Evolutionary conservation across 164 flowering plant species (phyloP).

Genomic region (Chloranthus sessilifolius): DNA sequence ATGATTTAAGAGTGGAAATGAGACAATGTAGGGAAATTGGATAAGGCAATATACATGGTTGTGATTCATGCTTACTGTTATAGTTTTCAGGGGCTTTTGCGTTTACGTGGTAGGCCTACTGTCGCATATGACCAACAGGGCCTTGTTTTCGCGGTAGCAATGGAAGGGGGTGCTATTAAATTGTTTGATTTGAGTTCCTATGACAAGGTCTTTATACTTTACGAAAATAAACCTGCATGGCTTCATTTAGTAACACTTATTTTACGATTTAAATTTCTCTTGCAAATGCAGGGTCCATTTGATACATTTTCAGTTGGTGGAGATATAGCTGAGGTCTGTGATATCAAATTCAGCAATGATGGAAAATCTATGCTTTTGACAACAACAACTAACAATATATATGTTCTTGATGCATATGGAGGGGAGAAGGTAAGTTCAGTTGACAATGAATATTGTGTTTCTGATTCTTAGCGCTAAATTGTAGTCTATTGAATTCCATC

Average conservation of each 20-base stretch:
- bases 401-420: constrained; percentile 91
- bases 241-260: background rate
- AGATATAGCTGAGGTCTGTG: constrained; percentile 93
- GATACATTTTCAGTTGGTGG: constrained; percentile 97
- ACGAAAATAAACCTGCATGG: too few relatives aligned
- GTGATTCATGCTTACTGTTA: constrained; percentile 38
- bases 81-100: constrained; percentile 90
- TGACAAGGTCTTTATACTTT: constrained; percentile 91
- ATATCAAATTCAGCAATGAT: constrained; percentile 97
- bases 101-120: constrained; percentile 87
- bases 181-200: constrained; percentile 96
- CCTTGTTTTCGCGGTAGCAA: constrained; percentile 96
- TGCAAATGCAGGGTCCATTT: constrained; percentile 74
- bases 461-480: too few relatives aligned
- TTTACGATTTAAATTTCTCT: constrained; percentile 2
- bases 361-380: constrained; percentile 97
- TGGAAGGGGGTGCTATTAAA: constrained; percentile 99
- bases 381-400: constrained; percentile 75
- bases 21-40: too few relatives aligned
- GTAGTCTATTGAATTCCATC: too few relatives aligned
- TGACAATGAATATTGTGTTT: too few relatives aligned
- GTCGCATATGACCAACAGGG: constrained; percentile 99
- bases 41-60: too few relatives aligned
- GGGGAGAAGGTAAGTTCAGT: constrained; percentile 86
- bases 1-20: too few relatives aligned